These are phyloP conservation scores for Scortechinia acanthostroma DNA, from an alignment of 2,329 filamentous ascomycete species.

Conservation along the genomic window DNA sequence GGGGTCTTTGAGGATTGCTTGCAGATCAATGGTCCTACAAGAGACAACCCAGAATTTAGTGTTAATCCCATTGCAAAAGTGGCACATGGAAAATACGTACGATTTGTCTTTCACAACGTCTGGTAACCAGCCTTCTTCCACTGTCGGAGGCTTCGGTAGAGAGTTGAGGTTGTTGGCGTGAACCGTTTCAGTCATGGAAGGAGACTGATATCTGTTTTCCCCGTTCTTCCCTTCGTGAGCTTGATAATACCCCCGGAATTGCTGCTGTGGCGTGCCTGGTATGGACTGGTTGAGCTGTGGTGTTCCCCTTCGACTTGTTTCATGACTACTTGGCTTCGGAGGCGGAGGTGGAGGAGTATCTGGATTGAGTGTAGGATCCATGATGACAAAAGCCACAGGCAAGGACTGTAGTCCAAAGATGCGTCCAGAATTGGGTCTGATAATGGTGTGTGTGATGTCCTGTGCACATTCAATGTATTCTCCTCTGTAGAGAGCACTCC, in stretches of 20 bases:
- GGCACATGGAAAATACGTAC: too few relatives aligned
- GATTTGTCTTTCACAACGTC: neutral
- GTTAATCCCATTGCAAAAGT: too few relatives aligned
- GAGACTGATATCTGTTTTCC: neutral
- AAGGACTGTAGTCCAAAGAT: neutral
- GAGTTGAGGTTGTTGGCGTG: neutral
- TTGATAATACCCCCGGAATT: neutral
- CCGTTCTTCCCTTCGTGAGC: neutral
- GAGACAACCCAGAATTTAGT: neutral
- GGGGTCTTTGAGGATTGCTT: constrained; percentile 1
- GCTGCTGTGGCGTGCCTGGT: neutral
- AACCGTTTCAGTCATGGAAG: neutral
- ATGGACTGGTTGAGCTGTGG: neutral
- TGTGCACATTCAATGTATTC: too few relatives aligned
- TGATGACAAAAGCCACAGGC: neutral
- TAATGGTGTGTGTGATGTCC: too few relatives aligned
- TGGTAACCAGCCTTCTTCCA: neutral
- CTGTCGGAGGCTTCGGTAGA: neutral
- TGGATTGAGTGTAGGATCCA: neutral
- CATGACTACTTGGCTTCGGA: constrained; percentile 1
- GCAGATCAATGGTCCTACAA: neutral
- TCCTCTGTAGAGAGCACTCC: too few relatives aligned
- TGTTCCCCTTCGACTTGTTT: neutral
- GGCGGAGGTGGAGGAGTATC: neutral
- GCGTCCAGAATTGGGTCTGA: too few relatives aligned